phyloP scores from a whole-genome alignment of 176 grass and related monocot species.

The Phyllostachys edulis region DNA sequence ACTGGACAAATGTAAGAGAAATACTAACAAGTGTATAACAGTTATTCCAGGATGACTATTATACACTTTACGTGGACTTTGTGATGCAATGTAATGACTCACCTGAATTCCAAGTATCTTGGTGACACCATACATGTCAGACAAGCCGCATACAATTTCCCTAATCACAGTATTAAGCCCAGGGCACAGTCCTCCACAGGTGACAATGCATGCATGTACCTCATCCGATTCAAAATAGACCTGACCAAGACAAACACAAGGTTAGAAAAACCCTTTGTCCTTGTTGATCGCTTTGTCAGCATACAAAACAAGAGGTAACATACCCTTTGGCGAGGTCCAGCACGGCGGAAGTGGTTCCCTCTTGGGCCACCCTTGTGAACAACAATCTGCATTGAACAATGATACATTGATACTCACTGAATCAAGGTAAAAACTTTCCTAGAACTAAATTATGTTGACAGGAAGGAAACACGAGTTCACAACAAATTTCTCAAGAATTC shows the following conservation, averaged over 20 bases:
- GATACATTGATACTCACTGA: neutral
- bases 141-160: conserved; percentile 94
- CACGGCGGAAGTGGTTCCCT: conserved; percentile 88
- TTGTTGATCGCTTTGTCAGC: neutral
- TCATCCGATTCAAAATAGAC: conserved; percentile 90
- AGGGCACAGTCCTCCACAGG: conserved; percentile 95
- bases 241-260: conserved; percentile 26
- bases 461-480: neutral
- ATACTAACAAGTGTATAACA: neutral
- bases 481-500: conserved; percentile 9
- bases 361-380: conserved; percentile 78
- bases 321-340: conserved; percentile 91
- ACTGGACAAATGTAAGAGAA: neutral
- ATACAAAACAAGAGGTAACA: neutral
- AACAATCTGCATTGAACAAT: conserved; percentile 61
- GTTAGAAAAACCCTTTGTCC: conserved; percentile 8
- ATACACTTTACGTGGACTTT: neutral
- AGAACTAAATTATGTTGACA: neutral
- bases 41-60: neutral
- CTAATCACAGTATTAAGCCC: conserved; percentile 98
- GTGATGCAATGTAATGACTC: conserved; percentile 6
- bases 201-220: conserved; percentile 93
- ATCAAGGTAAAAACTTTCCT: neutral
- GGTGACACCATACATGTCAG: conserved; percentile 84
- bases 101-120: conserved; percentile 91